Conservation (phyloP, 257 asterid species). For the Solanum rostratum region DNA sequence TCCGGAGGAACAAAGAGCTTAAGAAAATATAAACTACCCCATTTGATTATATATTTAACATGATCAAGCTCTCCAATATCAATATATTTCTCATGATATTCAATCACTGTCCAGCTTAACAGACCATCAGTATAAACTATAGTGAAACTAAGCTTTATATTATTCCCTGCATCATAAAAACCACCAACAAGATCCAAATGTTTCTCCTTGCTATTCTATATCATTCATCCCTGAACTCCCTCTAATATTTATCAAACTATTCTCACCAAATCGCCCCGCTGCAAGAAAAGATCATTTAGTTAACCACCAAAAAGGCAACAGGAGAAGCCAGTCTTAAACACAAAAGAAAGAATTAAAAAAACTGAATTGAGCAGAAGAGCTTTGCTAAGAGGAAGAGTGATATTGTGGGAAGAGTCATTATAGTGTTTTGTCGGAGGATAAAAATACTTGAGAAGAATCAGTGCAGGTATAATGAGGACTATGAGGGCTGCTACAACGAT, state of each 20-base stretch:
- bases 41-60: constrained; percentile 40
- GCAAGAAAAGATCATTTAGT: neutral
- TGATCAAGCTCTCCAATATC: constrained; percentile 46
- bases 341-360: too few relatives aligned
- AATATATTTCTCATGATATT: constrained; percentile 45
- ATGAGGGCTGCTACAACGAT: neutral
- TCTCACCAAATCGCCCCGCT: constrained; percentile 30
- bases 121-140: constrained; percentile 46
- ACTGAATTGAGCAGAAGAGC: too few relatives aligned
- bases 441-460: constrained; percentile 19
- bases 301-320: neutral
- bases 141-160: constrained; percentile 41
- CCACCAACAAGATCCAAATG: constrained; percentile 49
- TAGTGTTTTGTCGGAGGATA: constrained; percentile 16
- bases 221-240: constrained; percentile 43
- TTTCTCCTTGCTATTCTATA: constrained; percentile 13
- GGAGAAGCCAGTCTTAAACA: too few relatives aligned
- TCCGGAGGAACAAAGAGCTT: constrained; percentile 28
- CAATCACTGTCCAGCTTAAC: constrained; percentile 54
- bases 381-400: constrained; percentile 26
- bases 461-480: constrained; percentile 1
- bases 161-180: constrained; percentile 55
- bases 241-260: constrained; percentile 20
- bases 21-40: constrained; percentile 55
- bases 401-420: constrained; percentile 9